Evolutionary conservation across 306 rosid species (phyloP), one percentile per base, ranked within the genome.

Genomic region (Cucurbita moschata): DNA sequence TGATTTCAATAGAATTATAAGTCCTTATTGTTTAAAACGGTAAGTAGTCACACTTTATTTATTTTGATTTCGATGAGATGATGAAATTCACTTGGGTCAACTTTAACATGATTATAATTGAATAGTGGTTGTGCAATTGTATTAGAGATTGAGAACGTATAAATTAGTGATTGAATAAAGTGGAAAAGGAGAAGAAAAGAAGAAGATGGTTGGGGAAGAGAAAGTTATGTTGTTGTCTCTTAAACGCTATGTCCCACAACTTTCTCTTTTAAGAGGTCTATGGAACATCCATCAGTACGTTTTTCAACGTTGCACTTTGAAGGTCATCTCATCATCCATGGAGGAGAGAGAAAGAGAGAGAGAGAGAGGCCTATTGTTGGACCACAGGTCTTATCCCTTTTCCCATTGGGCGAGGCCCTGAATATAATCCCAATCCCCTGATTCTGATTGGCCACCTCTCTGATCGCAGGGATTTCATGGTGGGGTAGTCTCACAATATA

Each of bases 381-480:
- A 30, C 50, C 71, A 40, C 14, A 39, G 8, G 61, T 77, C 82
- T 79, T 79, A 90, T 90, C 96, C 79, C 3, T 8, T 65, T 78
- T 83, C 21, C 77, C 1, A 90, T 90, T 90, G 96, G 96, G 3
- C 8, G 81, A 79, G 8, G 0, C 2, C 10, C 4, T 16, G 75
- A 74, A 83, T 81, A 78, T 77, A 23, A 90, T 90, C 96, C 75
- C 70, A 74, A 82, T 71, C 76, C 40, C 12, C 77, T 65, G 1
- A 4, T 71, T 74, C 66, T 76, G 7, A 90, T 90, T 87, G 91
- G 91, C 5, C 78, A 66, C 0, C 15, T 77, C 26, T 80, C 77
- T 74, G 74, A 81, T 82, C 85, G 10, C 3, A 50, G 12, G 59
- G 82, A 74, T 73, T 79, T 66, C 75, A 26, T 49, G 47, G 74